Evolutionary conservation across 2,329 filamentous ascomycete species (phyloP), one percentile per base, ranked within the genome.

Genomic region (Diplodia mutila): DNA sequence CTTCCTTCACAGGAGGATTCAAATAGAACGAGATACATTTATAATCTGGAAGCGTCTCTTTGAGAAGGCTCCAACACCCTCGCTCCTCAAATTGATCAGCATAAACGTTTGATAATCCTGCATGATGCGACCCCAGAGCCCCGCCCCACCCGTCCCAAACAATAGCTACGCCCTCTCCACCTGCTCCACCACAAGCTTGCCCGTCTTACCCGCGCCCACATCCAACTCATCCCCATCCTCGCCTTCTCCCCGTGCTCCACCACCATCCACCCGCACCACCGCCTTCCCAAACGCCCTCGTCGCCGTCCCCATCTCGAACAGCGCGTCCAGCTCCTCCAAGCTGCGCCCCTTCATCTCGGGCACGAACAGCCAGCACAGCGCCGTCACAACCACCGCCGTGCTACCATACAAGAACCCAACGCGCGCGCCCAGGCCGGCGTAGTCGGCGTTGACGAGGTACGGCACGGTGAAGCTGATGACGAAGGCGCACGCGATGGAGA

Each of bases 401-500:
- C 61, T 65, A 2, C 61, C 61, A 18, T 65, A 65, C 23, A 65
- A 18, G 69, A 79, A 80, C 64, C 79, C 79, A 1, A 72, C 72
- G 42, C 77, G 77, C 0, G 76, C 76, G 4, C 83, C 83, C 70
- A 79, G 84, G 0, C 81, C 82, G 0, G 81, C 88, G 65, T 85
- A 85, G 68, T 86, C 78, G 3, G 48, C 61, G 5, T 65, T 54
- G 29, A 91, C 85, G 39, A 91, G 83, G 1, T 88, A 83, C 0
- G 89, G 89, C 0, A 88, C 90, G 37, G 90, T 84, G 72, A 91
- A 84, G 46, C 90, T 87, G 29, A 89, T 86, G 61, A 87, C 84
- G 69, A 90, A 89, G 6, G 61, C 61, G 46, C 32, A 65, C 14
- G 34, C 21, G 37, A 65, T 65, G 23, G 49, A 54, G 9, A 65